Base-by-base conservation (phyloP, 805 yeast genomes). In the Yamadazyma paraphyllophila region DNA sequence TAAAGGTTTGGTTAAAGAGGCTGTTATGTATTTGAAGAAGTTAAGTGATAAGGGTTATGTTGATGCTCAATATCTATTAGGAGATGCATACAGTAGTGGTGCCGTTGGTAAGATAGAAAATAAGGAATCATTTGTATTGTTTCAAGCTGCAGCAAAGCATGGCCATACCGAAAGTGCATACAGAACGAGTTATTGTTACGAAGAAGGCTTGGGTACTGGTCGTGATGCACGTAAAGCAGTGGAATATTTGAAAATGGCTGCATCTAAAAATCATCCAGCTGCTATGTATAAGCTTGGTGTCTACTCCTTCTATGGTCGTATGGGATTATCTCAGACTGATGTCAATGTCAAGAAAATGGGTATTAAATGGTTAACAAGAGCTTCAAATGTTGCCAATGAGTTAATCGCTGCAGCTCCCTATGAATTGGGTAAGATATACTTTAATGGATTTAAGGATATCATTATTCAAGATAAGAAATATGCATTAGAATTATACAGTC, bases 221-320 rank as follows among this genome's bases (percentile, higher is more conserved):
- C 77, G 94, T 55, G 97, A 94, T 63, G 83, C 96, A 0, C 77
- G 95, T 46, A 85, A 88, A 56, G 90, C 95, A 1, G 70, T 89
- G 7, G 95, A 88, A 54, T 89, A 83, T 61, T 69, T 89, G 47
- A 85, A 85, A 60, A 82, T 82, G 59, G 96, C 98, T 0, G 96
- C 98, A 0, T 77, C 90, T 27, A 85, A 86, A 61, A 89, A 88
- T 58, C 99, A 92, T 63, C 90, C 97, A 0, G 91, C 96, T n/a
- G 97, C 98, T 4, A 89, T 92, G 96, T 86, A 84, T 69, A 88
- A 91, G 61, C 72, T 90, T 52, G 99, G 98, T 3, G 74, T 88
- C 36, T 89, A 91, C 55, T 85, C 89, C 32, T 94, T 85, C 65
- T 80, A 89, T 58, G 82, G 88, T 4, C 75, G 85, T 49, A 83